Evolutionary conservation across 2,329 filamentous ascomycete genomes (phyloP).

Genomic region (Ampelomyces quisqualis): DNA sequence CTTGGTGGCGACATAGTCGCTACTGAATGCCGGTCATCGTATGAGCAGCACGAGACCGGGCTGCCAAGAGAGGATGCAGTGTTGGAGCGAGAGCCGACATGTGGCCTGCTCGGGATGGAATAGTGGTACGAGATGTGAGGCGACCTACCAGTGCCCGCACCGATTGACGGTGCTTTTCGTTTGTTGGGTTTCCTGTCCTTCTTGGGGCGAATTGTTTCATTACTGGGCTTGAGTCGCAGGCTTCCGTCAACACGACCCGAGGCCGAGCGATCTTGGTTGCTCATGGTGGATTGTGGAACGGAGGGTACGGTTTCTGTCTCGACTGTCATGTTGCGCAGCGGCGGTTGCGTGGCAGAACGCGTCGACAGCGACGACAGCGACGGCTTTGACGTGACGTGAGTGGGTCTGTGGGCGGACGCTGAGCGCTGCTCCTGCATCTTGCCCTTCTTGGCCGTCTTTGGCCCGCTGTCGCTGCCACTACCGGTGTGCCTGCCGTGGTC

Average conservation of each 20-base stretch:
- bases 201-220: slow-evolving; percentile 92
- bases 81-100: slow-evolving; percentile 25
- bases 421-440: slow-evolving; percentile 49
- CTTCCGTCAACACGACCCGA: slow-evolving; percentile 70
- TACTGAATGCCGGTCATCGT: slow-evolving; percentile 32
- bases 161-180: slow-evolving; percentile 72
- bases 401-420: slow-evolving; percentile 46
- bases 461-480: slow-evolving; percentile 66
- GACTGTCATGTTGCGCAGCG: slow-evolving; percentile 83
- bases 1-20: slow-evolving; percentile 29
- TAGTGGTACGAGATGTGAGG: slow-evolving; percentile 39
- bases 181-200: slow-evolving; percentile 83
- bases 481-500: slow-evolving; percentile 48
- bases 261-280: slow-evolving; percentile 56
- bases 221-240: slow-evolving; percentile 81
- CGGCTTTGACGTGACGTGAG: slow-evolving; percentile 59
- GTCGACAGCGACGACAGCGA: slow-evolving; percentile 66
- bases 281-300: slow-evolving; percentile 77
- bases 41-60: slow-evolving; percentile 32
- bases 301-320: slow-evolving; percentile 95
- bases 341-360: slow-evolving; percentile 61
- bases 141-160: slow-evolving; percentile 70
- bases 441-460: slow-evolving; percentile 25
- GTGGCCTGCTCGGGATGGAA: slow-evolving; percentile 28
- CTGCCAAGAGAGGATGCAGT: slow-evolving; percentile 35